Conservation (phyloP, 73 alveolate genomes). For the Tetrahymena elliotti region DNA sequence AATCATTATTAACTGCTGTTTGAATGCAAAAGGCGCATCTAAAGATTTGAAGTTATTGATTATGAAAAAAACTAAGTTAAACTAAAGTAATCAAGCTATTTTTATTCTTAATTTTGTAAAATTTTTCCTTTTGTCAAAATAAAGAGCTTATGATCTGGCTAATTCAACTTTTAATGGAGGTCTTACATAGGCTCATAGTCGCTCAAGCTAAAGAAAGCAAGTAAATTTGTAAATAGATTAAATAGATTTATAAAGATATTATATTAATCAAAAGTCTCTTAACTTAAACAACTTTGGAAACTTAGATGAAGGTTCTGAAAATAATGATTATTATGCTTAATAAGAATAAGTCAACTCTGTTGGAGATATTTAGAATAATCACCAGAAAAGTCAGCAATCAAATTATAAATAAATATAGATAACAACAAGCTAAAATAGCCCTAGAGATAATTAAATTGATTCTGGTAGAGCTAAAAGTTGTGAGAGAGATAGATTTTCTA, state of each 20-base stretch:
- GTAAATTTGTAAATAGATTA: not conserved
- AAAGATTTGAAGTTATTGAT: not conserved
- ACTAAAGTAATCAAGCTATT: not conserved
- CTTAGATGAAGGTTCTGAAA: not conserved
- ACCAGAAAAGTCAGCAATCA: not conserved
- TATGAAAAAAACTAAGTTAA: not conserved
- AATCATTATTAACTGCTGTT: not conserved
- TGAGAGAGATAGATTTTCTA: not conserved
- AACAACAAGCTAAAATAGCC: not conserved
- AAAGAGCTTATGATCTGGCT: not conserved
- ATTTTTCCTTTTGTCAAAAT: not conserved
- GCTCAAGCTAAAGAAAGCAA: not conserved
- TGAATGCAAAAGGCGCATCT: not conserved
- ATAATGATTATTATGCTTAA: not conserved
- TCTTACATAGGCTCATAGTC: not conserved
- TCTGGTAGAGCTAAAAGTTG: not conserved
- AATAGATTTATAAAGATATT: not conserved
- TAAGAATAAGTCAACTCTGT: not conserved
- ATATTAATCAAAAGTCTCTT: not conserved
- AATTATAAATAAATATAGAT: not conserved
- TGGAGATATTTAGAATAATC: not conserved
- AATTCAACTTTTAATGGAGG: not conserved
- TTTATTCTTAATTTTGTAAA: not conserved
- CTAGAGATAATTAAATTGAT: not conserved
- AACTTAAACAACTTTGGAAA: not conserved